Percentiles rank a stretch among this genome's conserved stretches.
Conservation (phyloP, 2,329 filamentous ascomycete species). For the Talaromyces marneffei region DNA sequence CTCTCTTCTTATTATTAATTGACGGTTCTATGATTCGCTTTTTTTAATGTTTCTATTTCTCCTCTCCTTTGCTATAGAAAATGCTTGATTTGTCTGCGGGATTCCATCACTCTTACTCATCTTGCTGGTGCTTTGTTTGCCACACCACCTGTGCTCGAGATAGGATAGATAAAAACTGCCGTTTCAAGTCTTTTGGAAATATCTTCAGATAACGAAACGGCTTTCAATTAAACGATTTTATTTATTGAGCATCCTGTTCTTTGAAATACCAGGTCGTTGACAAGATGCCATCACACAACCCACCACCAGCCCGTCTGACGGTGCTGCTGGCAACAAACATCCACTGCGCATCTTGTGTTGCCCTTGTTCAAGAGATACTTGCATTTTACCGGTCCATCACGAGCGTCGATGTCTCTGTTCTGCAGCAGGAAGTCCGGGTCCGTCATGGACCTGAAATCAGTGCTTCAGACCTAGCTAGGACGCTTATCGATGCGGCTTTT, state of each 20-base stretch:
- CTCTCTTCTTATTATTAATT: not conserved
- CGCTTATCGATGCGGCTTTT: slow-evolving; percentile 42
- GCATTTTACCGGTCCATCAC: slow-evolving; percentile 30
- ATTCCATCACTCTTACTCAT: slow-evolving; percentile 3
- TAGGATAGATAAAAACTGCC: not conserved
- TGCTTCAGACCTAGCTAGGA: slow-evolving; percentile 30
- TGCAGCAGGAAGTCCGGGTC: slow-evolving; percentile 41
- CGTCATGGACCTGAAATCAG: slow-evolving; percentile 30
- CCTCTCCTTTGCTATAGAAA: not conserved
- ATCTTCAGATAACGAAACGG: not conserved
- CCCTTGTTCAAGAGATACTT: slow-evolving; percentile 42
- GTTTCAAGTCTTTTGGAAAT: not conserved
- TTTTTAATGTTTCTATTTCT: not conserved
- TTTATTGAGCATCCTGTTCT: not conserved
- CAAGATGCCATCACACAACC: not conserved
- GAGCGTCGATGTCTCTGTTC: slow-evolving; percentile 38
- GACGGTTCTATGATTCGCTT: not conserved
- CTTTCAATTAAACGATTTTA: not conserved
- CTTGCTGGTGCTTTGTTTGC: slow-evolving; percentile 1
- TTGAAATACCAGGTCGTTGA: not conserved
- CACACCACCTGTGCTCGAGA: not conserved
- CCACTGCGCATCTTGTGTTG: slow-evolving; percentile 45
- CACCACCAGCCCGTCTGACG: slow-evolving; percentile 19
- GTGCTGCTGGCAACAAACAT: slow-evolving; percentile 44
- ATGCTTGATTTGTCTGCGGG: not conserved